Evolutionary conservation across 805 yeast species (phyloP), one percentile per base, ranked within the genome.

Genomic region (Wickerhamomyces rabaulensis): DNA sequence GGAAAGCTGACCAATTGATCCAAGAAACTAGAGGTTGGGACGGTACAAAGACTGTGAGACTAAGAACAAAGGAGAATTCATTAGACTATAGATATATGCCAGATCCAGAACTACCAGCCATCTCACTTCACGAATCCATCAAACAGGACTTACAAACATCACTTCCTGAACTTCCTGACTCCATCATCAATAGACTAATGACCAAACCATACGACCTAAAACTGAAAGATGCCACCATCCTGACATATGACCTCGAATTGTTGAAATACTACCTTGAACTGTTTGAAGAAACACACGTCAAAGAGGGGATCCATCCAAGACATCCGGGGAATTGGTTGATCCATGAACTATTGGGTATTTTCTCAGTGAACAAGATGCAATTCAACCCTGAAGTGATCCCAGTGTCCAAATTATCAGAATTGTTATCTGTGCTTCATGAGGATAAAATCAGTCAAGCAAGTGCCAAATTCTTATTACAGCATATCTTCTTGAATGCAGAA

Each of bases 51-150:
- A 92, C 98, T 0, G 70, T 75, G 40, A 73, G 76, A 42, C 66
- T 85, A 42, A 77, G 99, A 60, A 71, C 78, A 4, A 94, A 94
- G 58, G 97, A 92, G 62, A 77, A 78, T 36, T 77, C 87, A 0
- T 75, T 87, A 12, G 99, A 94, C 64, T 94, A 94, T 65, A 71
- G 98, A 56, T 94, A 90, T 61, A 84, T 92, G 75, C 97, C 98
- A 0, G 99, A 94, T 62, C 87, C 95, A 2, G 99, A 94, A 62
- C 67, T 94, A 26, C 90, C 94, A 0, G 63, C 67, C 1, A 65
- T 91, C 4, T 49, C 57, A 15, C 61, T 92, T 3, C 68, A 75
- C 35, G 47, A 65, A 2, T 59, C 60, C 0, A 73, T 83, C 5
- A 57, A 75, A 0, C 54, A 66, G 0, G 69, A 74, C 2, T 68